Evolutionary conservation across 352 stramenopile species (phyloP).

Genomic region (Thalassiosira hispida): DNA sequence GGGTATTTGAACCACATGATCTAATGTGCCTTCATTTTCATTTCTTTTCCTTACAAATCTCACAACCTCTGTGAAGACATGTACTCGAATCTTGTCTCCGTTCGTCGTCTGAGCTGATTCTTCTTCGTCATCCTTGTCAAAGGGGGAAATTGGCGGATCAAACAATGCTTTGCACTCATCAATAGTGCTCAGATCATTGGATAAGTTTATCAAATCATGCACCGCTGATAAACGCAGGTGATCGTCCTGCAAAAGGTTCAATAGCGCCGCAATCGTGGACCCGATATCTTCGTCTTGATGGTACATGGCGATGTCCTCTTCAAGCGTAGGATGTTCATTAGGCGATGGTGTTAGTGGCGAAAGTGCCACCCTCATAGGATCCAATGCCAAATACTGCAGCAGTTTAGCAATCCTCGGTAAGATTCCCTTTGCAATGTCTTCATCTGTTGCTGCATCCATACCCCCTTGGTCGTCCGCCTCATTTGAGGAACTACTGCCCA

Average conservation of each 20-base stretch:
- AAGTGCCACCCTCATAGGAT: conserved; percentile 40
- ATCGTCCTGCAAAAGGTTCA: conserved; percentile 44
- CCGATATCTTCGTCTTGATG: conserved; percentile 55
- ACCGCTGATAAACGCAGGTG: conserved; percentile 25
- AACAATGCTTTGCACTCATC: conserved; percentile 44
- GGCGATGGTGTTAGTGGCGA: neutral
- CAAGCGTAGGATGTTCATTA: neutral
- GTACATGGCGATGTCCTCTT: conserved; percentile 16
- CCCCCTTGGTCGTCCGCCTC: neutral
- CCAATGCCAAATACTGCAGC: conserved; percentile 38
- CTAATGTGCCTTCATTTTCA: neutral
- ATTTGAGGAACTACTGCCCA: conserved; percentile 2
- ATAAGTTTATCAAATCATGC: conserved; percentile 58
- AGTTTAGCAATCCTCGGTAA: conserved; percentile 51
- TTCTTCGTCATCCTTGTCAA: neutral
- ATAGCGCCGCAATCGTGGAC: conserved; percentile 44
- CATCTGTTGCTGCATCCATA: conserved; percentile 17
- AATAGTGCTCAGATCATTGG: conserved; percentile 55
- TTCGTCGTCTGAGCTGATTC: neutral
- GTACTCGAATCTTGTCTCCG: conserved; percentile 43
- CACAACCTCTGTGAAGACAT: conserved; percentile 47
- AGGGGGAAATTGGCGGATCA: conserved; percentile 29
- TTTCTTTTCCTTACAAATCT: neutral
- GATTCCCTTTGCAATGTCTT: conserved; percentile 49
- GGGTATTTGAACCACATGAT: conserved; percentile 30